Conservation (phyloP, 345 rosid genomes). For the Moricandia arvensis region DNA sequence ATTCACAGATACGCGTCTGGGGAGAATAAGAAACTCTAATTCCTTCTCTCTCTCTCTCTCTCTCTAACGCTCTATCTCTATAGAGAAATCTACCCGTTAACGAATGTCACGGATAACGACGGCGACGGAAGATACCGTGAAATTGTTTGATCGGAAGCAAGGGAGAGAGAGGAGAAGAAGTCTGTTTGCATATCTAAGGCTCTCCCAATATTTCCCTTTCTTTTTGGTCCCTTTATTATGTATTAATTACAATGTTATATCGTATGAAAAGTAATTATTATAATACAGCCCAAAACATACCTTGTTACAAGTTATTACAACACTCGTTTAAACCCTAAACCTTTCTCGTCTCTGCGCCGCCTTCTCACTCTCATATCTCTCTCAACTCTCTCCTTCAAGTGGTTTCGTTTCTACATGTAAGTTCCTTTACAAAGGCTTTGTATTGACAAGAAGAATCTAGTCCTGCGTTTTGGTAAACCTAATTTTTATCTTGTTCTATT, state of each 20-base stretch:
- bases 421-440: background rate
- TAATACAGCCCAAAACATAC: background rate
- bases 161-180: slow-evolving; percentile 10
- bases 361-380: background rate
- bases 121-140: slow-evolving; percentile 11
- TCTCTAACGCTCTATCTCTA: background rate
- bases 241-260: background rate
- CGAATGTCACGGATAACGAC: slow-evolving; percentile 4
- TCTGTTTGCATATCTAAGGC: slow-evolving; percentile 2
- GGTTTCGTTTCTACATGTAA: slow-evolving; percentile 5
- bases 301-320: background rate
- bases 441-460: background rate
- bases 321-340: slow-evolving; percentile 17
- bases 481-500: background rate
- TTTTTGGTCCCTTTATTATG: background rate
- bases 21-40: background rate
- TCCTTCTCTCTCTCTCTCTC: background rate
- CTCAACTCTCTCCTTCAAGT: background rate
- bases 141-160: background rate
- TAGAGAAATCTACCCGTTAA: background rate
- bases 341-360: slow-evolving; percentile 4
- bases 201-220: background rate
- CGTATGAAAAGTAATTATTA: background rate
- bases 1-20: background rate
- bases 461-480: background rate